Evolutionary conservation across 2,329 filamentous ascomycete species (phyloP).

Genomic region (Sarocladium kiliense): DNA sequence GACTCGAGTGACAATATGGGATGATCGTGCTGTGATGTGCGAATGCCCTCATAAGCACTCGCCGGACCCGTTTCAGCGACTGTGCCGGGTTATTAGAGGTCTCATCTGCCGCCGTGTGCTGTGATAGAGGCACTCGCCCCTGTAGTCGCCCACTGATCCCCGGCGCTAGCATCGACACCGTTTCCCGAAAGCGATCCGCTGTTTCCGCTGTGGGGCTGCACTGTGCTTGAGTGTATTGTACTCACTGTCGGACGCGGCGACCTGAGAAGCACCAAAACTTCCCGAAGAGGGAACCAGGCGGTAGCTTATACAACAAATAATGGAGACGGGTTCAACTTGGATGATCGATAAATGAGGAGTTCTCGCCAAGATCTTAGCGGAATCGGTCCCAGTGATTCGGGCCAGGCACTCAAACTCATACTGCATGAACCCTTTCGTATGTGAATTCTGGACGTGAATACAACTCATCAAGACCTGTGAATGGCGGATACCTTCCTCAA

Average conservation of each 20-base stretch:
- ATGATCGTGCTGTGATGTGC: neutral
- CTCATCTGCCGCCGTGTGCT: neutral
- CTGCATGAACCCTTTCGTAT: no score
- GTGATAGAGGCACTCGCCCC: neutral
- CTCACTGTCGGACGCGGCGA: neutral
- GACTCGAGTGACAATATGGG: neutral
- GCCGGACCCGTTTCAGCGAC: neutral
- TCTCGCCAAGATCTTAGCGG: no score
- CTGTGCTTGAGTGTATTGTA: neutral
- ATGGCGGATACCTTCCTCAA: no score
- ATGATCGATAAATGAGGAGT: no score
- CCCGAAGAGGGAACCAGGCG: neutral
- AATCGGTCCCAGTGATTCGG: no score
- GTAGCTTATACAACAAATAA: no score
- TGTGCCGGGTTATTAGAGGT: neutral
- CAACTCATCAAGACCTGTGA: no score
- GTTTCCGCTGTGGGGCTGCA: neutral
- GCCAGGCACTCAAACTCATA: no score
- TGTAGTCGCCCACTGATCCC: conserved; percentile 2
- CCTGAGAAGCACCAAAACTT: no score
- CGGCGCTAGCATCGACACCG: conserved; percentile 8
- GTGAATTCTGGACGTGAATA: no score
- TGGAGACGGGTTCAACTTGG: no score
- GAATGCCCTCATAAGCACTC: neutral
- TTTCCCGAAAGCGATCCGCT: conserved; percentile 1